Evolutionary conservation across 225 moss, liverwort and hornwort species (phyloP), one percentile per base, ranked within the genome.

Genomic region (Physcomitrium patens): DNA sequence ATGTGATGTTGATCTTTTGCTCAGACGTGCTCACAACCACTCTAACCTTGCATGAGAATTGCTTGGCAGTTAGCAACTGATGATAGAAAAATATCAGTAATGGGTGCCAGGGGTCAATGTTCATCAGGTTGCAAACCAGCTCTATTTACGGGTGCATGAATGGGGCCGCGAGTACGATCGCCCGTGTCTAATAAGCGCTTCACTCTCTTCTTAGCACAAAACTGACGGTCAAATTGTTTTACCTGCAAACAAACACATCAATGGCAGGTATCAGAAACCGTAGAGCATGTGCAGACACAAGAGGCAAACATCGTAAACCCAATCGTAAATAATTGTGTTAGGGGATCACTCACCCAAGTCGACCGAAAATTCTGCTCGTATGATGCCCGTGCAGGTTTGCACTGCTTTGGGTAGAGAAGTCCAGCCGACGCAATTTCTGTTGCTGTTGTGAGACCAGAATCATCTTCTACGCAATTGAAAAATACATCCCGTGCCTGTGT

Each of bases 141-240:
- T 60, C 79, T 74, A 52, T 57, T 74, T 55, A 84, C 82, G 42
- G 87, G 87, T 61, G 85, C 56, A n/a, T 73, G 79, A 23, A 85
- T 73, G n/a, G 84, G 87, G 50, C 84, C 84, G 5, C 87, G 79
- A 60, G 82, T 77, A 64, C 77, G 82, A 59, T 85, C 84, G 52
- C 84, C 78, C 27, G 74, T 67, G 75, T 93, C 93, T 56, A 93
- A 71, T 71, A 93, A 83, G 9, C 93, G 89, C 58, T 77, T 89
- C 49, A 89, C 82, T 76, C 74, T 82, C 75, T 82, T 91, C 86
- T 89, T 89, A 9, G 83, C 80, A 70, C 89, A 85, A 72, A 80
- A 93, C 67, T 84, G 91, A 22, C 93, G 93, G 80, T 93, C 93
- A 68, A 93, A 93, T 75, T 93, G 93, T 74, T 93, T 93, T 69